phyloP scores from a whole-genome alignment of 192 early-diverging fungal species.

The Cladochytrium replicatum region DNA sequence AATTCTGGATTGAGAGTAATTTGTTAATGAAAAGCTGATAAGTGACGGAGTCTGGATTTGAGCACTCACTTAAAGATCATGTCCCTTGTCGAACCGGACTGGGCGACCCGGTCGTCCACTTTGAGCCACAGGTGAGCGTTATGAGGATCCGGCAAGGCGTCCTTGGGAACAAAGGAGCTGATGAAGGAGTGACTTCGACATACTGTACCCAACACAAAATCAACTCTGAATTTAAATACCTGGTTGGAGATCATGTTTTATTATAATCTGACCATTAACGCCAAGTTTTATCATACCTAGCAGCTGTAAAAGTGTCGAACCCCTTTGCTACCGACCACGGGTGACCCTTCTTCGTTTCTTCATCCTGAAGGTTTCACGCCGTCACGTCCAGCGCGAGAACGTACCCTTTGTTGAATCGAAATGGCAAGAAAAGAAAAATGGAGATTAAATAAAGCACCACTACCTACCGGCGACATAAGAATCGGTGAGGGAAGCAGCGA shows the following conservation, averaged over 20 bases:
- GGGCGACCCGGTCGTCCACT: slow-evolving; percentile 56
- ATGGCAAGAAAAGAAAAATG: slow-evolving; percentile 16
- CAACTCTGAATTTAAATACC: no score
- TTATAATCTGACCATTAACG: no score
- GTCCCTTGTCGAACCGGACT: slow-evolving; percentile 78
- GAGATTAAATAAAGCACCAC: slow-evolving; percentile 4
- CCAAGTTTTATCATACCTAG: slow-evolving; percentile 39
- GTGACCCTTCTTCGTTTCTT: slow-evolving; percentile 68
- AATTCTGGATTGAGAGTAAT: slow-evolving; percentile 33
- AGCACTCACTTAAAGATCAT: slow-evolving; percentile 80
- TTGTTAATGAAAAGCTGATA: neutral
- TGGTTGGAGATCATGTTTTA: no score
- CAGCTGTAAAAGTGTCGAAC: slow-evolving; percentile 90
- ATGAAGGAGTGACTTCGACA: neutral
- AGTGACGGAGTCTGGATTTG: neutral
- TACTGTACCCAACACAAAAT: neutral
- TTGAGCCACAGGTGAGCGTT: slow-evolving; percentile 69
- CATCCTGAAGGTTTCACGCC: slow-evolving; percentile 78
- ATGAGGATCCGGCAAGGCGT: slow-evolving; percentile 56
- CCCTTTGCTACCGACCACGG: slow-evolving; percentile 94
- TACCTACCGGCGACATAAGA: slow-evolving; percentile 46
- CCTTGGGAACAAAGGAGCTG: slow-evolving; percentile 68
- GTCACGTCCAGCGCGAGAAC: slow-evolving; percentile 87
- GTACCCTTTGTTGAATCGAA: slow-evolving; percentile 48
- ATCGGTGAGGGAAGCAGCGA: slow-evolving; percentile 48